These are phyloP conservation scores for Dictyostelium intermedium DNA, from an alignment of 78 protist genomes.

Conservation along the genomic window DNA sequence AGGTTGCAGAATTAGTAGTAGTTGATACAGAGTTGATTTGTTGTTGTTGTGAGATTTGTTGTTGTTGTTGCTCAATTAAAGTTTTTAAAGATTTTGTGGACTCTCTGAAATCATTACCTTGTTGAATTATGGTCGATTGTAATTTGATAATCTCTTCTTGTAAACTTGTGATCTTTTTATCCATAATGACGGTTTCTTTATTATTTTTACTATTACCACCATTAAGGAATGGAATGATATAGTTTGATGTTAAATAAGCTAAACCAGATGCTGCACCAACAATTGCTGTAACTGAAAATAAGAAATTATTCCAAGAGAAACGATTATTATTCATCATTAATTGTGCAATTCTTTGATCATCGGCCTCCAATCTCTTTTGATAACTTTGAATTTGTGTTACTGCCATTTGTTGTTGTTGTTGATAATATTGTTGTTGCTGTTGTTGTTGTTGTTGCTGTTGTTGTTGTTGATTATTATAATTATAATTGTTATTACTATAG, in stretches of 20 bases:
- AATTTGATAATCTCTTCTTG: slow-evolving; percentile 23
- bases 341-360: slow-evolving; percentile 19
- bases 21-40: not conserved
- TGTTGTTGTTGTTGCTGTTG: slow-evolving; percentile 4
- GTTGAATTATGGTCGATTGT: slow-evolving; percentile 16
- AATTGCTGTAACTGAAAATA: slow-evolving; percentile 39
- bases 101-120: slow-evolving; percentile 27
- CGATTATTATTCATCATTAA: not conserved
- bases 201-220: not conserved
- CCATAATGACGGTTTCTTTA: not conserved
- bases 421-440: slow-evolving; percentile 14
- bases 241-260: slow-evolving; percentile 35
- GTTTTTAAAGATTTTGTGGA: slow-evolving; percentile 4
- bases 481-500: not conserved
- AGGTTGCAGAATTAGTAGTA: not conserved
- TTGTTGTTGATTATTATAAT: not conserved
- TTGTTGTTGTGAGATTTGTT: not conserved
- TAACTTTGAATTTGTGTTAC: not conserved
- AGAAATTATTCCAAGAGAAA: slow-evolving; percentile 51
- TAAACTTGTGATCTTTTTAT: slow-evolving; percentile 18
- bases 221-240: slow-evolving; percentile 43
- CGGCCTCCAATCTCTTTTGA: slow-evolving; percentile 21
- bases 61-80: slow-evolving; percentile 9
- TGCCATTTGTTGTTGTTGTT: slow-evolving; percentile 42
- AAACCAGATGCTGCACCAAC: slow-evolving; percentile 70